Conservation (phyloP, 352 stramenopile genomes). For the Pythium rhizo-oryzae region DNA sequence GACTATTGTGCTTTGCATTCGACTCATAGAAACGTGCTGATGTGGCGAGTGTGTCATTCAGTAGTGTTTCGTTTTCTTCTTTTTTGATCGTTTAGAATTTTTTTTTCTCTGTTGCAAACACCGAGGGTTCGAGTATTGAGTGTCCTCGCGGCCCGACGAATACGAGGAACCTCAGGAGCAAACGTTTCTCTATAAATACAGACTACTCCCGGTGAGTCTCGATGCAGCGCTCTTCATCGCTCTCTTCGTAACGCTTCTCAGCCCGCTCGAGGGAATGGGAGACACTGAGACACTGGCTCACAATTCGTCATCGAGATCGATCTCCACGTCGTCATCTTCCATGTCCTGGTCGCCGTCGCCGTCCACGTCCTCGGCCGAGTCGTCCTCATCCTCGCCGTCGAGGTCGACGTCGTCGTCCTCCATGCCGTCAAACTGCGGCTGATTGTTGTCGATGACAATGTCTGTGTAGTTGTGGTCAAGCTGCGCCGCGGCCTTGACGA, state of each 20-base stretch:
- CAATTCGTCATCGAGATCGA: slow-evolving; percentile 50
- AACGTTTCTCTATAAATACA: slow-evolving; percentile 75
- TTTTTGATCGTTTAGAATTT: slow-evolving; percentile 12
- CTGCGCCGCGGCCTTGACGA: slow-evolving; percentile 84
- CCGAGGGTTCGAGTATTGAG: background rate
- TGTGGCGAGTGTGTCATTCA: background rate
- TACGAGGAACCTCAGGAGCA: slow-evolving; percentile 8
- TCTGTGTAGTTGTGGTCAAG: slow-evolving; percentile 89
- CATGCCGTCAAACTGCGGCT: slow-evolving; percentile 39
- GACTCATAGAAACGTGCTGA: background rate
- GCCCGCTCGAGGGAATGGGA: no score
- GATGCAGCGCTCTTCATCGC: background rate
- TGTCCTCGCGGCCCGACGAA: background rate
- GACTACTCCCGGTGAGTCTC: slow-evolving; percentile 28
- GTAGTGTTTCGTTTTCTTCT: background rate
- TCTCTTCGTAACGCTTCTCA: background rate
- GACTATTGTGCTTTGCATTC: background rate
- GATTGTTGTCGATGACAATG: slow-evolving; percentile 84
- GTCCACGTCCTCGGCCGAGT: slow-evolving; percentile 52
- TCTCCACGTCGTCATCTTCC: slow-evolving; percentile 71
- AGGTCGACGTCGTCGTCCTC: slow-evolving; percentile 73
- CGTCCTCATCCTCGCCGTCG: slow-evolving; percentile 66
- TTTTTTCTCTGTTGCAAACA: background rate
- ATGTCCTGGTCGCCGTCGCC: slow-evolving; percentile 71
- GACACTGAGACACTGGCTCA: background rate